Conservation (phyloP, 1,139 yeast species). For the Pichia sp. region DNA sequence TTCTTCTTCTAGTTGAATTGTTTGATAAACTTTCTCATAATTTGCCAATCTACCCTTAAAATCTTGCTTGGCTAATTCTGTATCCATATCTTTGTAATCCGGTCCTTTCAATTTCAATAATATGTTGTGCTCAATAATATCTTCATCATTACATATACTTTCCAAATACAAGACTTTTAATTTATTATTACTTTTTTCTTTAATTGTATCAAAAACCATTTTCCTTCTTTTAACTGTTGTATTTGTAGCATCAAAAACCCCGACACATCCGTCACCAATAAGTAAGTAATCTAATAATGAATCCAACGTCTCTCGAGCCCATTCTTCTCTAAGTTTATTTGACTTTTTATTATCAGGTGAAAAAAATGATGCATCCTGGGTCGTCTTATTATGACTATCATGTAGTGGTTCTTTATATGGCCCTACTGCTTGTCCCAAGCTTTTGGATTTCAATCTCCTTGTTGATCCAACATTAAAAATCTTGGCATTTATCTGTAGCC, state of each 20-base stretch:
- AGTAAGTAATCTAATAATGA: constrained; percentile 74
- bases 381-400: constrained; percentile 35
- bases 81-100: constrained; percentile 83
- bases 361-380: constrained; percentile 77
- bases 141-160: constrained; percentile 75
- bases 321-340: constrained; percentile 69
- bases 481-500: constrained; percentile 80
- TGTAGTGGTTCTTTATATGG: constrained; percentile 69
- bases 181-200: constrained; percentile 63
- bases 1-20: constrained; percentile 75
- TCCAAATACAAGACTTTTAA: constrained; percentile 81
- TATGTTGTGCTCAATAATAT: constrained; percentile 74
- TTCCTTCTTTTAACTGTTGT: constrained; percentile 71
- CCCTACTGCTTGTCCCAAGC: constrained; percentile 39
- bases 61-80: constrained; percentile 69
- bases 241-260: constrained; percentile 92
- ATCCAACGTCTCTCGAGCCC: constrained; percentile 95
- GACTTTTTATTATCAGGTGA: constrained; percentile 69
- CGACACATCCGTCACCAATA: constrained; percentile 82
- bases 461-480: constrained; percentile 95
- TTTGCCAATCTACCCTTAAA: constrained; percentile 75
- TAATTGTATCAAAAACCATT: constrained; percentile 62
- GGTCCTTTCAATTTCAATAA: constrained; percentile 87
- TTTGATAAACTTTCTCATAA: constrained; percentile 85
- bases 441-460: constrained; percentile 61